Conservation (phyloP, 2,329 filamentous ascomycete species). For the Ophiocordyceps camponoti-leonardi region DNA sequence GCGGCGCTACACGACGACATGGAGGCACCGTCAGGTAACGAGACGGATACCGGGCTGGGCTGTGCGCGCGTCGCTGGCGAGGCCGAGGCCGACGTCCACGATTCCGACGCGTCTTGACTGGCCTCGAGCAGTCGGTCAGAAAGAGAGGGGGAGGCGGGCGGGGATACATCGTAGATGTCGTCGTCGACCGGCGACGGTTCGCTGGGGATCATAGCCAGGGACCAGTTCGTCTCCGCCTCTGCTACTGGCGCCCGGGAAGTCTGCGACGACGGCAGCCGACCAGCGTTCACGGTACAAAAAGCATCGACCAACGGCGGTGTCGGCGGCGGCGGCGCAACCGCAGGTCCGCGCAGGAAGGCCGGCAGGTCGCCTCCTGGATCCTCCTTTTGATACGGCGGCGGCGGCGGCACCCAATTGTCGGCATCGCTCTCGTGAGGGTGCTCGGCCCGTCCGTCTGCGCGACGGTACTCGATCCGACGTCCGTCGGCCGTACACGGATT, state of each 20-base stretch:
- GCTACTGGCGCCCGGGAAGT: background rate
- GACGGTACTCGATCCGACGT: constrained; percentile 42
- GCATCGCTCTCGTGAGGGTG: constrained; percentile 75
- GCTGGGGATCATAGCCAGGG: background rate
- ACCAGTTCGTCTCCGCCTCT: background rate
- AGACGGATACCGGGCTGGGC: background rate
- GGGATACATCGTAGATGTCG: constrained; percentile 29
- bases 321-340: constrained; percentile 16
- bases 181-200: constrained; percentile 7
- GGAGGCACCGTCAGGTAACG: background rate
- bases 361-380: constrained; percentile 35
- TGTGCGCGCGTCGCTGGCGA: background rate
- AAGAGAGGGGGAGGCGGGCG: constrained; percentile 21
- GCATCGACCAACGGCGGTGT: constrained; percentile 8
- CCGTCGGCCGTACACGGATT: constrained; percentile 39
- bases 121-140: constrained; percentile 1
- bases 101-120: constrained; percentile 5
- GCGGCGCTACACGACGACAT: background rate
- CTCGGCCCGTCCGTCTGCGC: constrained; percentile 52
- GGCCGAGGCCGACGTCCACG: constrained; percentile 1
- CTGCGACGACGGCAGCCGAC: background rate
- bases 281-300: background rate
- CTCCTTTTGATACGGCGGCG: constrained; percentile 60
- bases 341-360: constrained; percentile 34
- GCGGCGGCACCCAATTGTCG: constrained; percentile 76